Evolutionary conservation across 345 rosid genomes (phyloP), one percentile per base, ranked within the genome.

Genomic region (Arabis hirsuta): DNA sequence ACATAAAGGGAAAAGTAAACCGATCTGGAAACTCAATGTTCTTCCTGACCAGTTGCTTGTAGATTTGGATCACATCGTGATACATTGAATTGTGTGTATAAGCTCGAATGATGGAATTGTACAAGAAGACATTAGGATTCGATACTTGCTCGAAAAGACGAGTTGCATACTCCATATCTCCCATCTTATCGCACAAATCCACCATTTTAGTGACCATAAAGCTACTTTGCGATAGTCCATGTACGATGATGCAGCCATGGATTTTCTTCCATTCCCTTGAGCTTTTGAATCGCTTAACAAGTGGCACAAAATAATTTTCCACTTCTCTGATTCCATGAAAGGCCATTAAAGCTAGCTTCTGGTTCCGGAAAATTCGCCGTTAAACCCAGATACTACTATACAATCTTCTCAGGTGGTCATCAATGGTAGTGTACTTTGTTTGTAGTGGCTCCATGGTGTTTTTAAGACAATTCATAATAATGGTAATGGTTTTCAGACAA

Each of bases 1-100:
- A 69, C 71, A 81, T 72, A 66, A 81, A 84, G 4, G 87, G 90
- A 67, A 87, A 80, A 1, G 91, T 87, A 76, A 86, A 86, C 69
- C 75, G 58, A 50, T 83, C 83, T 7, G 95, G 89, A 5, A 48
- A 57, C 13, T 76, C 72, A 14, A 58, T 58, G 55, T 66, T 74
- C 11, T 51, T 24, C 51, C 9, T 29, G 1, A 80, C 65, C 73
- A 87, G 80, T 48, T 74, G 76, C 80, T 54, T 82, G 69, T 82
- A 87, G 67, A 73, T 51, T 9, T 9, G 8, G 43, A 82, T 61
- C 32, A 70, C 81, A 0, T 46, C 45, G 62, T n/a, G 31, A 47
- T 81, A 80, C 76, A 67, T 46, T 7, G 65, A 52, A 42, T 76
- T 81, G 48, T 81, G 89, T 0, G 87, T 67, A 54, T 44, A 81